Base-by-base conservation (phyloP, 768 basidiomycete genomes). In the Hygrophoropsis aurantiaca region DNA sequence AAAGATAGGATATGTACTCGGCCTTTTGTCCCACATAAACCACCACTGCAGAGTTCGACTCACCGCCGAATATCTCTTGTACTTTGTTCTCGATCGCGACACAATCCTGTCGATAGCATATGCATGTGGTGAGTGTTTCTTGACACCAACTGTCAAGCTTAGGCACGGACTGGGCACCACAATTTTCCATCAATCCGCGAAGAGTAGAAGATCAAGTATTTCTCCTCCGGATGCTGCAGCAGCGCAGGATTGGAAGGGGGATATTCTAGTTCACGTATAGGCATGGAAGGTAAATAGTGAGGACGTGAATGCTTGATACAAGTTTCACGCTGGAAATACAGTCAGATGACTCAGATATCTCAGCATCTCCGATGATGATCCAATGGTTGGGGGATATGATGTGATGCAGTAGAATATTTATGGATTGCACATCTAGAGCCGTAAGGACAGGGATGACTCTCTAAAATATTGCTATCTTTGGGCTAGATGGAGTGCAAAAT, bases 171-270 rank as follows among this genome's bases (percentile, higher is more conserved):
- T 20, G 84, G 78, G 59, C 87, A 90, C 87, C 88, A 90, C 59
- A 82, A 64, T 44, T 68, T 61, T 21, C 81, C 85, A 48, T 79
- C 72, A 2, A 80, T 74, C 41, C 82, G 69, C 16, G 84, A 87
- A 9, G 87, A 77, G 51, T 83, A 88, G 61, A 90, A 87, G n/a
- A 90, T 67, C 21, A 88, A 44, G 49, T 74, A 87, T 13, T 69
- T 58, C 34, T 81, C 79, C n/a, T 73, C 65, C 9, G 68, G 71
- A 24, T 66, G 58, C 46, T 63, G 53, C 18, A 81, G 65, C 2
- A 71, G 65, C 21, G 49, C 44, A 23, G 66, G 65, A 34, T 75
- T 68, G 18, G 69, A 34, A 26, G 15, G 52, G 7, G 64, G 61
- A 42, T 65, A 65, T 36, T 60, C 57, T 24, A 67, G 55, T 51